Evolutionary conservation across 2,329 filamentous ascomycete genomes (phyloP), one percentile per base, ranked within the genome.

Genomic region (Endoconidiophora laricicola): DNA sequence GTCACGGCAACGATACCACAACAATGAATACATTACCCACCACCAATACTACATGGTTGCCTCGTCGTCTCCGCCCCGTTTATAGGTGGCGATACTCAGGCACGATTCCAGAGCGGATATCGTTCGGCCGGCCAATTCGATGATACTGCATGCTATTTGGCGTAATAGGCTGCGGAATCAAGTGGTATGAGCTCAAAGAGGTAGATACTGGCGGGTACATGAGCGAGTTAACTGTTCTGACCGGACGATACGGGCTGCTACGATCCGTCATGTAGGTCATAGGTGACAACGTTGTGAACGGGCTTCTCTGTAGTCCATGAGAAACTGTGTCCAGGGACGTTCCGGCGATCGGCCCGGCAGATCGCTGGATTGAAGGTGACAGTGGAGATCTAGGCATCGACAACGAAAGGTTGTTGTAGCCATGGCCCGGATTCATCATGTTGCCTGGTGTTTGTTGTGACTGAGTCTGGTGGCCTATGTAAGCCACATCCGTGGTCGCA

Each of bases 241-340:
- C 82, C 1, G 90, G 90, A 55, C 86, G 84, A 65, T 96, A 96
- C 2, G 91, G 91, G 50, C 90, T 96, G 55, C 84, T 81, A 51
- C 91, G 78, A 61, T 94, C 86, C 59, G 85, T 83, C 37, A 95
- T 71, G 64, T 93, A 93, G 59, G 86, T 78, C 9, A 84, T 88
- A 1, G 90, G 90, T 29, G 91, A 96, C 55, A 91, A 75, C 29
- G 36, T 48, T 14, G 46, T 37, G 38, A 48, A 52, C 40, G 50
- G 50, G 24, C 50, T 52, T 18, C 50, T 40, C 18, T 44, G 37
- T 10, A 40, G 43, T 9, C 40, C 41, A 38, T 44, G 26, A 14
- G 23, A 39, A 3, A n/a, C 16, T 20, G 45, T 43, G 36, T 50
- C 43, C 9, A 46, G 37, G 12, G 43, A 43, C 7, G 49, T 46